phyloP scores from a whole-genome alignment of 31 red algal genomes.

The Odonthalia washingtoniensis region DNA sequence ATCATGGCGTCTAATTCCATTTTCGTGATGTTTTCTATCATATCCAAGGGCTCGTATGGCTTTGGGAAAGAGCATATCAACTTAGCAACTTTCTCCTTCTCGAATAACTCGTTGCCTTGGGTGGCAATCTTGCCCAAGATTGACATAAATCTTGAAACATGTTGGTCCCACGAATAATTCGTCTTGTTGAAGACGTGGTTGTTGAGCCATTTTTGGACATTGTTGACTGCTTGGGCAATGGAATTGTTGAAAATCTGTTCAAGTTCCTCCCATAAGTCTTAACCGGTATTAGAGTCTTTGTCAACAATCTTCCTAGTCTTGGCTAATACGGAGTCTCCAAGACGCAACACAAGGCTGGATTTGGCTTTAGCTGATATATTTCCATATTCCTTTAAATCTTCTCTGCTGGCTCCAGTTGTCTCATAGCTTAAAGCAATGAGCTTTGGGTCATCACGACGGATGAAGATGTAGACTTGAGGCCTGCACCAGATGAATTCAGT shows the following conservation, averaged over 20 bases:
- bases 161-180: neutral
- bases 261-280: neutral
- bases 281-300: neutral
- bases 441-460: neutral
- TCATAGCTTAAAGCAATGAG: neutral
- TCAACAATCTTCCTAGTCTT: slow-evolving; percentile 3
- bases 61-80: neutral
- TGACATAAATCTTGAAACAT: neutral
- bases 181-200: neutral
- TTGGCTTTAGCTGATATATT: neutral
- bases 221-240: neutral
- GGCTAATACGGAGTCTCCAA: slow-evolving; percentile 1
- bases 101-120: neutral
- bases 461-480: neutral
- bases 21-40: neutral
- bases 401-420: neutral
- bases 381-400: neutral
- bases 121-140: neutral
- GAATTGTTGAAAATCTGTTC: neutral
- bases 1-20: neutral
- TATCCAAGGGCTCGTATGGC: neutral
- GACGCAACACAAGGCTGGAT: neutral
- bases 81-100: neutral
- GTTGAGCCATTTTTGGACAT: neutral
- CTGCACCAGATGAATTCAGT: neutral